Evolutionary conservation across 371 early-diverging fungal species (phyloP), one percentile per base, ranked within the genome.

Genomic region (Mucor sp.): DNA sequence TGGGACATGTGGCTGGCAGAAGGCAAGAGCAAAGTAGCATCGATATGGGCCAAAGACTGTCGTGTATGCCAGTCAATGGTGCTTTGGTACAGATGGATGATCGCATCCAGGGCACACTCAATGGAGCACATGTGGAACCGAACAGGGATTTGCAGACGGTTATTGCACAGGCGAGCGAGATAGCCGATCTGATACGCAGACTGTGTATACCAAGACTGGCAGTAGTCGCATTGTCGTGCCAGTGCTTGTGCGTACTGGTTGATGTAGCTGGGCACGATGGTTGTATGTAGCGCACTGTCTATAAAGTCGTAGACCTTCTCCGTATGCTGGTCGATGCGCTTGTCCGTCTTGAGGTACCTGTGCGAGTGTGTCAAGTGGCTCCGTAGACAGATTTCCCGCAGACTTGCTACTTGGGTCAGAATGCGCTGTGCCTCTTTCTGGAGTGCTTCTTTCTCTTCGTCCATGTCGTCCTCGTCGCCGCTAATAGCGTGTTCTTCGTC

Each of bases 171-270:
- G 0, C 75, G 41, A 7, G 73, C 63, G 2, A 74, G 47, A 53
- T 74, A 75, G 1, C 74, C 82, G 14, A 81, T 61, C 41, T 81
- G 70, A 28, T 70, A 59, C 12, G 28, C 56, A 5, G 74, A 74
- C 1, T 67, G 23, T 3, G 62, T 74, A 57, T 69, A 75, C 77
- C 79, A 79, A 3, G 55, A 28, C 2, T 61, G 44, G 28, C 82
- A 81, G 25, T 43, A 58, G 59, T 79, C 82, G 39, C 82, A 81
- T 58, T 78, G 81, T 5, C 58, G 30, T 11, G 72, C 69, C n/a
- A 55, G 30, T 5, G 25, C 32, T 1, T 60, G 11, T 2, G 62
- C 58, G 23, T 25, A 27, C 0, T 19, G 15, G 14, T 59, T 39
- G 28, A 69, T 32, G 12, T 74, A 43, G 2, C 28, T 27, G 0